Conservation (phyloP, 768 basidiomycete genomes). For the Tylopilus plumbeoviolaceoides region DNA sequence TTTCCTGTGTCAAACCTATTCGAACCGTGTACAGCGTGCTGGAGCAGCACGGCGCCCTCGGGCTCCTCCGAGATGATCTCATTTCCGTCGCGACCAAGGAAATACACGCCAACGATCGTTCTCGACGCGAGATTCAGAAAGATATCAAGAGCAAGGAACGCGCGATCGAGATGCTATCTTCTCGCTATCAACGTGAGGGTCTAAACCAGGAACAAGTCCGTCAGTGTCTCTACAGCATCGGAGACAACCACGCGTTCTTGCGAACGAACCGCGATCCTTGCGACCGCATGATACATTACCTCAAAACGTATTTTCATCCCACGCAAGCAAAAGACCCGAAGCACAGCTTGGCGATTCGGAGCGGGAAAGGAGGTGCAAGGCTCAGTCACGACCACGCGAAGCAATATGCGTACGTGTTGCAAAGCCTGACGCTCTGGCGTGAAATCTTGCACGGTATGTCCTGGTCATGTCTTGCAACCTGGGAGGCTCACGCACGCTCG, state of each 20-base stretch:
- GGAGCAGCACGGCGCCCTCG: conserved; percentile 59
- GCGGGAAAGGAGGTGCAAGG: conserved; percentile 74
- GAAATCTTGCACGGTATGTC: conserved; percentile 75
- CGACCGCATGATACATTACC: conserved; percentile 73
- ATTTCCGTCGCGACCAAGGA: conserved; percentile 76
- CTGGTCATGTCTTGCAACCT: background rate
- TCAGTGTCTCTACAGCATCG: conserved; percentile 83
- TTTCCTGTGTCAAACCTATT: conserved; percentile 76
- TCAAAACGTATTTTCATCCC: conserved; percentile 76
- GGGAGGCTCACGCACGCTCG: conserved; percentile 4
- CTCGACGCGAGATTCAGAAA: conserved; percentile 74
- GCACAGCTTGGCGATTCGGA: conserved; percentile 72
- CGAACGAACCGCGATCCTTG: conserved; percentile 86
- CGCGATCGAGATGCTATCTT: conserved; percentile 72
- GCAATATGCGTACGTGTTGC: conserved; percentile 82
- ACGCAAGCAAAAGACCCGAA: conserved; percentile 62
- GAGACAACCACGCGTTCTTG: conserved; percentile 87
- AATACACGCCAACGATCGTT: conserved; percentile 67
- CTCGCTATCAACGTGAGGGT: conserved; percentile 54
- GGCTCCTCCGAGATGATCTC: conserved; percentile 72
- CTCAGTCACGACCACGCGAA: conserved; percentile 81
- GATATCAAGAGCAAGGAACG: conserved; percentile 84
- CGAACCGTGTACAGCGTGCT: conserved; percentile 68
- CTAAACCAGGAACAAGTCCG: conserved; percentile 64
- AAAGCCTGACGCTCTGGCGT: conserved; percentile 83